Evolutionary conservation across 164 flowering plant species (phyloP), one percentile per base, ranked within the genome.

Genomic region (Euptelea pleiosperma): DNA sequence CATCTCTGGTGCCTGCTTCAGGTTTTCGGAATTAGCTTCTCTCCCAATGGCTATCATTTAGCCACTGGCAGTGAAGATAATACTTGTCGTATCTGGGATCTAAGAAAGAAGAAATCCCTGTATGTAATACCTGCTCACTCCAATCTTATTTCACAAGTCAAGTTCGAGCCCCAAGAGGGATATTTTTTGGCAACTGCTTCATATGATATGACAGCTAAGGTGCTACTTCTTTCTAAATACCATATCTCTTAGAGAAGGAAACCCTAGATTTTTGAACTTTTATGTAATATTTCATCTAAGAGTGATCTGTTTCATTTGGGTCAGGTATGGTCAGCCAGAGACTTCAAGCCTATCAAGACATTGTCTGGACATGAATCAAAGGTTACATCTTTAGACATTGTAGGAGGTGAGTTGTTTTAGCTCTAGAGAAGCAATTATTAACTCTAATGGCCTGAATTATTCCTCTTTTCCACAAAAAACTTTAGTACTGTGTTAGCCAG

Each of bases 41-140:
- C 99, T 52, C 93, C 96, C 10, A 91, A 94, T 75, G 99, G 99
- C 16, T 91, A 91, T 73, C 95, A 91, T 64, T 75, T 94, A 61
- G 99, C 99, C 48, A 79, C 96, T 22, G 97, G 97, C 25, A 78
- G 91, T 28, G 99, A 84, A 68, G 99, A 94, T 69, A 94, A 94
- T 73, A 75, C 90, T 26, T 94, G 99, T 54, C 85, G 97, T 9
- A 77, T 91, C 52, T 94, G 99, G 99, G 99, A 94, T 72, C 66
- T 91, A 58, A 81, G 97, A 67, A 91, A 85, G 81, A 86, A 73
- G 65, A 87, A 73, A 70, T 83, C 90, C 8, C 51, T 94, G 51
- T 87, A 89, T 60, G 67, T 59, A 29, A 94, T 91, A 61, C 99
- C 99, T 47, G 97, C 99, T 28, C 99, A 94, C 61, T 68, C 97